Evolutionary conservation across 2,329 filamentous ascomycete species (phyloP).

Genomic region (Aspergillus aculeatinus): DNA sequence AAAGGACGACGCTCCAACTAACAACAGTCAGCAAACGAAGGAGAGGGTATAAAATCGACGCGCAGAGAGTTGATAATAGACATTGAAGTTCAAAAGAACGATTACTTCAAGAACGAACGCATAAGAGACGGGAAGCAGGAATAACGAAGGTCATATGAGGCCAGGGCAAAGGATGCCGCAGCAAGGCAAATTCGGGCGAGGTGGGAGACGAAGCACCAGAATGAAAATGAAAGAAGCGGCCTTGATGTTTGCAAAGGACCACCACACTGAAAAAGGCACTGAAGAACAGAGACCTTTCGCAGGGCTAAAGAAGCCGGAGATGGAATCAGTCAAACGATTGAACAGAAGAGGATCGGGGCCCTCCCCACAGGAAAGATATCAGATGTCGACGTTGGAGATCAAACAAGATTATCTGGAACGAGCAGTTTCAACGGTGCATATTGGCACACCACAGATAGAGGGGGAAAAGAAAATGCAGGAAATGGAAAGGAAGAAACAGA

Average conservation of each 20-base stretch:
- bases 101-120: slow-evolving; percentile 11
- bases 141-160: slow-evolving; percentile 4
- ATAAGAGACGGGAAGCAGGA: slow-evolving; percentile 9
- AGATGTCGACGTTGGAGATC: slow-evolving; percentile 19
- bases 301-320: slow-evolving; percentile 10
- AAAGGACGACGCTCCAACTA: slow-evolving; percentile 5
- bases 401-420: slow-evolving; percentile 21
- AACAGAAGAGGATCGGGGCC: slow-evolving; percentile 16
- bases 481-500: slow-evolving; percentile 16
- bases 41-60: slow-evolving; percentile 15
- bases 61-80: slow-evolving; percentile 22
- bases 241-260: neutral
- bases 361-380: slow-evolving; percentile 15
- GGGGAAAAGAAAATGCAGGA: slow-evolving; percentile 17
- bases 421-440: slow-evolving; percentile 26
- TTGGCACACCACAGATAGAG: slow-evolving; percentile 18
- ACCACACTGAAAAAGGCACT: neutral
- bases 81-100: slow-evolving; percentile 23
- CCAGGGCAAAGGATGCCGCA: slow-evolving; percentile 4
- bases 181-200: slow-evolving; percentile 5
- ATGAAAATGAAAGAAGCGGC: neutral
- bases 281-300: slow-evolving; percentile 5
- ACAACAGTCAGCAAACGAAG: slow-evolving; percentile 16
- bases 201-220: neutral
- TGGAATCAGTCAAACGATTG: slow-evolving; percentile 14